phyloP scores from a whole-genome alignment of 2,329 filamentous ascomycete genomes.

The Botrytis aclada region DNA sequence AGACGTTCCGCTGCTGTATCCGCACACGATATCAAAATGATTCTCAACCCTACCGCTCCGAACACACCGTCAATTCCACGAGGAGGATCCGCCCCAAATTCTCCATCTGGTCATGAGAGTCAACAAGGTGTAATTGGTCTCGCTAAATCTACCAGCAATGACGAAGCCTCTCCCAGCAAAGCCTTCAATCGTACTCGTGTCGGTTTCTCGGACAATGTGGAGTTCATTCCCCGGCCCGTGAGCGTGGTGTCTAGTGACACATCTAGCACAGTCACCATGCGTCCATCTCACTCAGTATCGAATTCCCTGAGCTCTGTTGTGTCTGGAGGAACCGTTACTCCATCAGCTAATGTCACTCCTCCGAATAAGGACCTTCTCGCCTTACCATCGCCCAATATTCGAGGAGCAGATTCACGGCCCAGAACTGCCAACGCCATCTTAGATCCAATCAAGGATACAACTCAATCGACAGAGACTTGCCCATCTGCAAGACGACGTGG shows the following conservation, averaged over 20 bases:
- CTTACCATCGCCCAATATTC: conserved; percentile 40
- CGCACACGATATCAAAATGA: conserved; percentile 71
- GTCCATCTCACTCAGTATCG: conserved; percentile 66
- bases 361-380: conserved; percentile 42
- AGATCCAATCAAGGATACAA: conserved; percentile 38
- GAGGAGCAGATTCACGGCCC: conserved; percentile 53
- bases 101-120: conserved; percentile 40
- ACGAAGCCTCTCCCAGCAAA: conserved; percentile 23
- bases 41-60: conserved; percentile 50
- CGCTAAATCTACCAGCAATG: neutral
- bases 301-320: conserved; percentile 72
- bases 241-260: conserved; percentile 84
- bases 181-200: conserved; percentile 59
- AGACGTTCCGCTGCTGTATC: conserved; percentile 74
- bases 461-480: conserved; percentile 40
- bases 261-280: conserved; percentile 68
- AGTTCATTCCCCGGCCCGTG: conserved; percentile 78
- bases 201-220: conserved; percentile 79
- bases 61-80: conserved; percentile 21
- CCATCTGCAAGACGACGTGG: conserved; percentile 46
- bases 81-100: conserved; percentile 41
- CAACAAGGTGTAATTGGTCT: conserved; percentile 9
- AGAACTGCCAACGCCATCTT: conserved; percentile 71
- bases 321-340: conserved; percentile 52
- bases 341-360: conserved; percentile 26